phyloP scores from a whole-genome alignment of 345 rosid genomes.

The Eutrema yunnanense region DNA sequence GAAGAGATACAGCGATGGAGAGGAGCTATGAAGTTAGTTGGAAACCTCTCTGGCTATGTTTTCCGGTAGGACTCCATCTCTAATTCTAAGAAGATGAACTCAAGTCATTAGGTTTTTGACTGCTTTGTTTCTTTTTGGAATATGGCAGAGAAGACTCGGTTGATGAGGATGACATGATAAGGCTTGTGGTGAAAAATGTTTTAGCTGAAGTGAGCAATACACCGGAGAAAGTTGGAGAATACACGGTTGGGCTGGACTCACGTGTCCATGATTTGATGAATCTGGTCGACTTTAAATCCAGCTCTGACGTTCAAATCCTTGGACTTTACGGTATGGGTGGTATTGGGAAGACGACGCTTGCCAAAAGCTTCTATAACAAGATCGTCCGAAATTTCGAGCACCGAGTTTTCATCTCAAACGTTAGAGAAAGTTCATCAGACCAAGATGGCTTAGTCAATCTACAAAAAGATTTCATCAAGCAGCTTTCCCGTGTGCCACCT shows the following conservation, averaged over 20 bases:
- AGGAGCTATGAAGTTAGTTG: slow-evolving; percentile 38
- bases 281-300: neutral
- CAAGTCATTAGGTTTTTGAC: too few relatives aligned
- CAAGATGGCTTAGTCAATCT: slow-evolving; percentile 32
- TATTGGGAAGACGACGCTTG: slow-evolving; percentile 36
- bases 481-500: slow-evolving; percentile 2
- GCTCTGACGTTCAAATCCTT: neutral
- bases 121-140: neutral
- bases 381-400: slow-evolving; percentile 4
- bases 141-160: neutral
- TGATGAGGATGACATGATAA: slow-evolving; percentile 27
- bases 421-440: slow-evolving; percentile 28
- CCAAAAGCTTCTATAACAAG: slow-evolving; percentile 18
- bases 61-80: neutral
- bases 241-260: slow-evolving; percentile 22
- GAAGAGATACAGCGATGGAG: slow-evolving; percentile 34
- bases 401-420: slow-evolving; percentile 24
- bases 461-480: slow-evolving; percentile 33
- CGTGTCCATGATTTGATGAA: neutral
- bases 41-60: slow-evolving; percentile 34
- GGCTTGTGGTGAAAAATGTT: slow-evolving; percentile 36
- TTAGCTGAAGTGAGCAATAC: slow-evolving; percentile 41
- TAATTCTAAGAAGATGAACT: too few relatives aligned
- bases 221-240: slow-evolving; percentile 42
- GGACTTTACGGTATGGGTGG: slow-evolving; percentile 40